Conservation (phyloP, 2,329 filamentous ascomycete species). For the Penicillium sp. region DNA sequence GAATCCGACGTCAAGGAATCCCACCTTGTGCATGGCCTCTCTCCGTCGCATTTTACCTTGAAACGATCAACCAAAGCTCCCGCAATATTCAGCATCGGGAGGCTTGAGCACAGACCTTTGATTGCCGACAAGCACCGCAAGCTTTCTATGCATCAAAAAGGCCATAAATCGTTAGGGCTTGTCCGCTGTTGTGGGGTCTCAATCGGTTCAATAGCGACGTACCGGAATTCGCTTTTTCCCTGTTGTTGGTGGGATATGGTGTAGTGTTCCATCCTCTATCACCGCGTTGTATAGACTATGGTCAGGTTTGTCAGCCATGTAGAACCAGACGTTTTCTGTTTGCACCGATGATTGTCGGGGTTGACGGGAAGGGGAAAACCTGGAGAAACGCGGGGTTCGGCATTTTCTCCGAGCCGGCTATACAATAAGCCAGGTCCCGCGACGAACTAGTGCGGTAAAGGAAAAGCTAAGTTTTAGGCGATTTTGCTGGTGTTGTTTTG, state of each 20-base stretch:
- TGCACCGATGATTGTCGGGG: neutral
- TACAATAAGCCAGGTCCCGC: neutral
- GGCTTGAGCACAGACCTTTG: constrained; percentile 29
- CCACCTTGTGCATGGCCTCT: constrained; percentile 39
- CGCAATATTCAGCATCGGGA: neutral
- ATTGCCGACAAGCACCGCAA: constrained; percentile 40
- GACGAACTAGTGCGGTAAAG: neutral
- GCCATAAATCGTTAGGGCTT: neutral
- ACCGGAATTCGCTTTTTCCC: constrained; percentile 42
- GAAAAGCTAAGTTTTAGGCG: neutral
- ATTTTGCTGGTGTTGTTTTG: too few species aligned
- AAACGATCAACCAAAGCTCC: neutral
- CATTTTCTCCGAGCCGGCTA: constrained; percentile 15
- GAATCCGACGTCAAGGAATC: neutral
- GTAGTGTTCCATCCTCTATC: constrained; percentile 26
- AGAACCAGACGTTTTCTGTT: neutral
- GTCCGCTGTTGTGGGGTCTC: neutral
- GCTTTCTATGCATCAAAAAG: constrained; percentile 32
- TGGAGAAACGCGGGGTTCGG: constrained; percentile 27
- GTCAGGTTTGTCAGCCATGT: neutral
- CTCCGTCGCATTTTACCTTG: constrained; percentile 40
- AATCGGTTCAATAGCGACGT: constrained; percentile 8
- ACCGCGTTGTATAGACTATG: neutral
- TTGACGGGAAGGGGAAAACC: constrained; percentile 14
- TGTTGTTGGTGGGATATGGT: constrained; percentile 22